Base-by-base conservation (phyloP, 2,329 filamentous ascomycete species). In the Colletotrichum caudatum region DNA sequence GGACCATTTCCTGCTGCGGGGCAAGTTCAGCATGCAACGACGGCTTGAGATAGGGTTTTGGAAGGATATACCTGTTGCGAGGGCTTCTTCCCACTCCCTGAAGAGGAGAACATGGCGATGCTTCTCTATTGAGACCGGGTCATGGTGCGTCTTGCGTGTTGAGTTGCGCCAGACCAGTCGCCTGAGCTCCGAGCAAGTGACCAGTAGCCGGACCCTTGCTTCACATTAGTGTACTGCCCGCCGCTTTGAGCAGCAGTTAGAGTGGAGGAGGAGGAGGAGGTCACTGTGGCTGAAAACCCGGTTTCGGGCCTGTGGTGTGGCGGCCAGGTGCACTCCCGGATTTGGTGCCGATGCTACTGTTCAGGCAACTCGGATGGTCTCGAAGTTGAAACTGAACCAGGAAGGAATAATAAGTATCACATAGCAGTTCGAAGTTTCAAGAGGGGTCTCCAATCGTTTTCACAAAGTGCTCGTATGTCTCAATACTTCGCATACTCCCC, bases 1-100 rank as follows among this genome's bases (percentile, higher is more conserved):
- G 95, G 77, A 98, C 94, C 96, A 99, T 99, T 88, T 99, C 96
- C 94, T 98, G 86, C 81, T 76, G 80, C 78, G 77, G 79, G 80
- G 80, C 76, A 76, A 79, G 54, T 39, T 82, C 76, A 83, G 79
- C 76, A 77, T 71, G 73, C 59, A 71, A 66, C 20, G 50, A 64
- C 39, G 56, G 59, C 46, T 60, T 62, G 20, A 48, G 48, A 37
- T 56, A 58, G 65, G 48, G 62, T 63, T 29, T 35, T 57, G 60
- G 59, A 74, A 59, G 72, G 50, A 81, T 87, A 80, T 84, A 94
- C 92, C 89, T 93, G 91, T 79, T 91, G 89, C 75, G 88, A 85
- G 76, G 88, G 86, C 85, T 94, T 94, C 85, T 92, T 92, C 82
- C 88, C 84, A 83, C 87, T 87, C 76, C 86, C 86, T 75, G 89